Evolutionary conservation across 78 protist species (phyloP), one percentile per base, ranked within the genome.

Genomic region (Dictyostelium purpureum): DNA sequence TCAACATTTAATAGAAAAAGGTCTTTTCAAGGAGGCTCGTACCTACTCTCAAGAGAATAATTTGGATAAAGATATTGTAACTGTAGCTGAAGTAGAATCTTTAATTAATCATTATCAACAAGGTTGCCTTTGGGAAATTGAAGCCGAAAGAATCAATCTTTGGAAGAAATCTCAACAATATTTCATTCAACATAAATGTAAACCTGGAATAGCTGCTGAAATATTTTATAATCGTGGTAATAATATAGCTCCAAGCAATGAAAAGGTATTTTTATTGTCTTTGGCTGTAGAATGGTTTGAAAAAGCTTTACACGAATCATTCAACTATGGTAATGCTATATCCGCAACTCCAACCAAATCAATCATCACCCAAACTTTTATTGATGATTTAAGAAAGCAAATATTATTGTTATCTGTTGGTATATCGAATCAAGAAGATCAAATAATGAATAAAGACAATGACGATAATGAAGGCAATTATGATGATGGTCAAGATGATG

Each of bases 81-180:
- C 92, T 0, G 33, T 85, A 0, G 82, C 82, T 2, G 92, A 85
- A 24, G 92, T 85, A 0, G 92, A 85, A 54, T 40, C 92, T 1
- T 43, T 85, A 11, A 79, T 85, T 2, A 45, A 11, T 12, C 92
- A 85, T 33, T 85, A 85, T 67, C 76, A 74, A 38, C 80, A 85
- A 19, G 92, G 92, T 16, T 85, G 92, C 57, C 66, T 85, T 6
- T 85, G 92, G 92, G 92, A 85, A 35, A 40, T 85, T 0, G 92
- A 85, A 33, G 82, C 71, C n/a, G 92, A 85, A 47, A 77, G 92
- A 57, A 85, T 73, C n/a, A 85, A 85, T 38, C 92, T 85, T 42
- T 85, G 92, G 92, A 85, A 85, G 63, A 85, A 85, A 35, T 85
- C 69, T 59, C 92, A 85, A 59, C 92, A 85, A 11, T 85, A 85